These are phyloP conservation scores for Penicillium sp. DNA, from an alignment of 2,329 filamentous ascomycete genomes.

Conservation along the genomic window DNA sequence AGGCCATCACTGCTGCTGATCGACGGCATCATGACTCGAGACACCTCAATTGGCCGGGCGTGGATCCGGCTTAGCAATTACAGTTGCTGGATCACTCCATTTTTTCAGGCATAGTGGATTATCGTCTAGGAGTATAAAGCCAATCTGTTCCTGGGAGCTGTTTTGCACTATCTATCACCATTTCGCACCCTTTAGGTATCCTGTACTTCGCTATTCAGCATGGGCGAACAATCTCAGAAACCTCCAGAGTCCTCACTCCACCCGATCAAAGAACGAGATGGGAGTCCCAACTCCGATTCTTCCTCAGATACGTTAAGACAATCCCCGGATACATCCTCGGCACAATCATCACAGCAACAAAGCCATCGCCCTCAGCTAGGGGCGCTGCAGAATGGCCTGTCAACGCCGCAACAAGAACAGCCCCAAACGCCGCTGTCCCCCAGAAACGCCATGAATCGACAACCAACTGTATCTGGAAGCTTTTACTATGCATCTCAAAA, in stretches of 20 bases:
- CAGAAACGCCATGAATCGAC: constrained; percentile 6
- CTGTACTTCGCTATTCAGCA: not conserved
- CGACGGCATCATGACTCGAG: not conserved
- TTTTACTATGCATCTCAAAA: constrained; percentile 8
- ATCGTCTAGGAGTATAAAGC: not conserved
- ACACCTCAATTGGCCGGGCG: not conserved
- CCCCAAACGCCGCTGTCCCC: constrained; percentile 1
- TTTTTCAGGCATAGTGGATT: not conserved
- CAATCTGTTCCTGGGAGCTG: too few relatives aligned
- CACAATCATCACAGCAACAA: not conserved
- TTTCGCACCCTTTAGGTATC: not conserved
- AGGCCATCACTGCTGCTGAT: not conserved
- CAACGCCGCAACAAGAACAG: constrained; percentile 1
- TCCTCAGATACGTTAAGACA: not conserved
- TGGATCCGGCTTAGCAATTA: not conserved
- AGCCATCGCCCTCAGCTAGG: not conserved
- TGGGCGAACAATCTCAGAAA: not conserved
- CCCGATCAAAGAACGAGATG: constrained; percentile 12
- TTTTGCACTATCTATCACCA: too few relatives aligned
- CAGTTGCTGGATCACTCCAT: not conserved
- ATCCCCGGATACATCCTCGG: not conserved
- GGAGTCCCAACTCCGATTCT: constrained; percentile 1
- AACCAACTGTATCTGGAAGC: constrained; percentile 15
- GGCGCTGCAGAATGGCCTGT: not conserved
- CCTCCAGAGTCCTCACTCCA: constrained; percentile 1